Evolutionary conservation across 176 grass and related monocot species (phyloP).

Genomic region (Themeda triandra): DNA sequence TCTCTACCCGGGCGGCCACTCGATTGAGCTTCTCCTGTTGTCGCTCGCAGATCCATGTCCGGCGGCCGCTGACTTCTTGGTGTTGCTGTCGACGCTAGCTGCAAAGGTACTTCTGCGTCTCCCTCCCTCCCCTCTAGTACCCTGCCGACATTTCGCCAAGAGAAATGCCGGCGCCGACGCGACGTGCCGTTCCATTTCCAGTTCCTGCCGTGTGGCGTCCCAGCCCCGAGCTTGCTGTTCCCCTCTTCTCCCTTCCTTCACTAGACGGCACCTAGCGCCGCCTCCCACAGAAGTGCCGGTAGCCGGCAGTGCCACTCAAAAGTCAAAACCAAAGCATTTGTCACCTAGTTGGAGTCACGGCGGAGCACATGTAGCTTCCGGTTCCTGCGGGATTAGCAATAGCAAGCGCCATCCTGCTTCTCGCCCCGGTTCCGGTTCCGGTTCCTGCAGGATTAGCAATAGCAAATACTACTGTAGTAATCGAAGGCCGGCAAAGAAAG

Average conservation of each 20-base stretch:
- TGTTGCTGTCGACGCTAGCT: neutral
- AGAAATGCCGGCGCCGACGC: neutral
- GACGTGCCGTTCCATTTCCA: neutral
- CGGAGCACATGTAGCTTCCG: too few relatives aligned
- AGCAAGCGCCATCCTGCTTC: too few relatives aligned
- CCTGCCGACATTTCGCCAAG: neutral
- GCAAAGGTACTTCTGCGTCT: slow-evolving; percentile 22
- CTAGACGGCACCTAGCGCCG: too few relatives aligned
- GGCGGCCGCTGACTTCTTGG: neutral
- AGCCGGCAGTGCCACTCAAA: neutral
- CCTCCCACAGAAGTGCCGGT: too few relatives aligned
- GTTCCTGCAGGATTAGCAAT: too few relatives aligned
- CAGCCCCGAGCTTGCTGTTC: too few relatives aligned
- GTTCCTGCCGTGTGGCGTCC: too few relatives aligned
- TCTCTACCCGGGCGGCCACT: neutral
- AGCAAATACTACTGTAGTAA: too few relatives aligned
- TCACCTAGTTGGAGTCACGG: neutral
- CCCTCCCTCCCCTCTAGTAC: neutral
- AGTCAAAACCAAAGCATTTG: neutral
- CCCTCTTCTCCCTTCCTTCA: too few relatives aligned
- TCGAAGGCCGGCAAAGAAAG: neutral
- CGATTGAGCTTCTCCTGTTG: neutral
- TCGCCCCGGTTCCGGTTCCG: too few relatives aligned
- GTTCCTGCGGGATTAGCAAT: neutral
- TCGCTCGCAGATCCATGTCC: slow-evolving; percentile 22